Evolutionary conservation across 164 flowering plant genomes (phyloP).

Genomic region (Vitis amurensis): DNA sequence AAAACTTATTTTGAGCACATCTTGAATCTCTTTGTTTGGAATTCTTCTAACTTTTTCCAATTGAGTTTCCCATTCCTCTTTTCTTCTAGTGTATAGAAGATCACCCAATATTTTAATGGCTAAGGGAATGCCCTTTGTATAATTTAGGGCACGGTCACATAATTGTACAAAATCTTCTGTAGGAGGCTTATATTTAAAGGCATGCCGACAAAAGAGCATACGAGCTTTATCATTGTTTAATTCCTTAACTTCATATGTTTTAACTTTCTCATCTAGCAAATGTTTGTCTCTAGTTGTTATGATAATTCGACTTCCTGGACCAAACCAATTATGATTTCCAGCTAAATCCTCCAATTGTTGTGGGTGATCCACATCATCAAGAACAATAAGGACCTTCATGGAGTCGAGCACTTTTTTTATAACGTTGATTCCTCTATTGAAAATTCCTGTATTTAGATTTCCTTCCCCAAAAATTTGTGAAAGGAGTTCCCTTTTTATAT

Average conservation of each 20-base stretch:
- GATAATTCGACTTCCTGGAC: slow-evolving; percentile 28
- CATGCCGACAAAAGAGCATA: slow-evolving; percentile 11
- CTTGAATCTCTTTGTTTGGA: slow-evolving; percentile 3
- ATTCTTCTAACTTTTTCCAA: neutral
- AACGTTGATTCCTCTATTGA: no score
- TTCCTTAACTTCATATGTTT: neutral
- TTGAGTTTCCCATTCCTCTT: neutral
- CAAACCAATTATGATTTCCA: slow-evolving; percentile 13
- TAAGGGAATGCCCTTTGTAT: slow-evolving; percentile 20
- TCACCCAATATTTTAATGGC: slow-evolving; percentile 24
- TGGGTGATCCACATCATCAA: no score
- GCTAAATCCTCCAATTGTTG: no score
- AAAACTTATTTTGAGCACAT: slow-evolving; percentile 15
- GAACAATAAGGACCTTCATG: no score
- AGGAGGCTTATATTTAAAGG: slow-evolving; percentile 11
- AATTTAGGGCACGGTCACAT: neutral
- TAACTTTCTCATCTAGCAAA: neutral
- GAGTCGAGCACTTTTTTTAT: no score
- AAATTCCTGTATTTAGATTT: no score
- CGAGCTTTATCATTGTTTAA: slow-evolving; percentile 3
- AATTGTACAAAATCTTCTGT: neutral
- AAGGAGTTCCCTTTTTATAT: no score
- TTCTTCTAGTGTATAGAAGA: neutral
- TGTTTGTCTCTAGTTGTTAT: slow-evolving; percentile 13
- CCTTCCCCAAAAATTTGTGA: no score